Evolutionary conservation across 306 rosid genomes (phyloP).

Genomic region (Sindora glabra): DNA sequence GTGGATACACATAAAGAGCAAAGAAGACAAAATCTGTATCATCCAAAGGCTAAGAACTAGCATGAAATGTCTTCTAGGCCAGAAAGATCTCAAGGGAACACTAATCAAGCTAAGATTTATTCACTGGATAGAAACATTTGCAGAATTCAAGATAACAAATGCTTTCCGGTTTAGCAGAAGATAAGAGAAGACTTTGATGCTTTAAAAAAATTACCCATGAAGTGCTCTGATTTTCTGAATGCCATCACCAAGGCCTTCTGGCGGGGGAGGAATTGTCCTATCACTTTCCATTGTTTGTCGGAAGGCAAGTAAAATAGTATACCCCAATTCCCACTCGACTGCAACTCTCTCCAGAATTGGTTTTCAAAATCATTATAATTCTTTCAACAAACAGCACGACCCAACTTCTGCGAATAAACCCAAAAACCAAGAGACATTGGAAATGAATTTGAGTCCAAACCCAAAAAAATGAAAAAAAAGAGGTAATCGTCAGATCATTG

Average conservation of each 20-base stretch:
- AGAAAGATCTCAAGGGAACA: not conserved
- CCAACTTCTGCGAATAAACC: conserved; percentile 18
- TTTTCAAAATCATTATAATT: conserved; percentile 69
- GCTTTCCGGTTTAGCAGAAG: not conserved
- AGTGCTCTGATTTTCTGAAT: conserved; percentile 50
- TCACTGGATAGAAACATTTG: no score
- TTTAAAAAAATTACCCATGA: conserved; percentile 51
- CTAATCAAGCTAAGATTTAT: no score
- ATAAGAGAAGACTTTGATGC: not conserved
- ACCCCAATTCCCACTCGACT: conserved; percentile 40
- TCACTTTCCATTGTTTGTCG: conserved; percentile 67
- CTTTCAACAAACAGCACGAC: conserved; percentile 21
- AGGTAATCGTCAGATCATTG: no score
- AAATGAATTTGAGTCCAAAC: not conserved
- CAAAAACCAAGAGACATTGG: not conserved
- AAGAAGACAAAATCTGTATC: not conserved
- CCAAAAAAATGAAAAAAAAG: not conserved
- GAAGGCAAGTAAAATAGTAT: conserved; percentile 31
- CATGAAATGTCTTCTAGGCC: not conserved
- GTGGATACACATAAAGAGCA: not conserved
- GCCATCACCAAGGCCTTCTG: conserved; percentile 36
- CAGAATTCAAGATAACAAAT: conserved; percentile 9
- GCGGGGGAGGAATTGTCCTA: conserved; percentile 25
- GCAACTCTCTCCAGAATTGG: conserved; percentile 30
- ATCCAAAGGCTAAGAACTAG: not conserved